phyloP scores from a whole-genome alignment of 768 basidiomycete genomes.

The Leucocoprinus sp. region DNA sequence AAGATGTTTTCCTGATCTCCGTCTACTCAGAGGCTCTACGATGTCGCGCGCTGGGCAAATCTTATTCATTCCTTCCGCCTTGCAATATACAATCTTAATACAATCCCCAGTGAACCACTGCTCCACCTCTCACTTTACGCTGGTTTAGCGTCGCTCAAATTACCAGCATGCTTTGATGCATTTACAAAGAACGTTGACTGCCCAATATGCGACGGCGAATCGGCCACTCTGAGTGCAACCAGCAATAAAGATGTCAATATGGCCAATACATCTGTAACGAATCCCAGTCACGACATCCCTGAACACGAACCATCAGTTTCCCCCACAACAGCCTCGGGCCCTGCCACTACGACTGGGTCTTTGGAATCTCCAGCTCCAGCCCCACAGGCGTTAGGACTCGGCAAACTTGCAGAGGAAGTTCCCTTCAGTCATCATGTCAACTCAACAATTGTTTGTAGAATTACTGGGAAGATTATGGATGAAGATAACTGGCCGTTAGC shows the following conservation, averaged over 20 bases:
- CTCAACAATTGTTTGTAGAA: slow-evolving; percentile 87
- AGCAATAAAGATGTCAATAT: slow-evolving; percentile 6
- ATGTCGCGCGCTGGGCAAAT: slow-evolving; percentile 64
- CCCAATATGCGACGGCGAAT: slow-evolving; percentile 75
- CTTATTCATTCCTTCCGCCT: slow-evolving; percentile 75
- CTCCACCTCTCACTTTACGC: slow-evolving; percentile 85
- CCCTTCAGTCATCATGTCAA: slow-evolving; percentile 92
- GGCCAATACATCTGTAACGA: slow-evolving; percentile 2
- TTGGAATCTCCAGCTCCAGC: background rate
- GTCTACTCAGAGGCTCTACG: slow-evolving; percentile 66
- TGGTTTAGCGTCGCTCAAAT: slow-evolving; percentile 84
- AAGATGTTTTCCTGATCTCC: slow-evolving; percentile 7
- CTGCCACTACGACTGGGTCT: background rate
- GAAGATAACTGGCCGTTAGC: slow-evolving; percentile 90
- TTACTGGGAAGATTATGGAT: slow-evolving; percentile 93
- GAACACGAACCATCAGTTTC: background rate
- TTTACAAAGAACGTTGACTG: slow-evolving; percentile 73
- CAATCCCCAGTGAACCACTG: slow-evolving; percentile 79
- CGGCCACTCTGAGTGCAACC: slow-evolving; percentile 16
- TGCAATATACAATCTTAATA: slow-evolving; percentile 82
- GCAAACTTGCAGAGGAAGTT: slow-evolving; percentile 74
- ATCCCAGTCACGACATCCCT: slow-evolving; percentile 4
- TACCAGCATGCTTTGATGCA: slow-evolving; percentile 71
- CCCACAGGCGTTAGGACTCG: slow-evolving; percentile 44
- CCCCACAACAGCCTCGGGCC: slow-evolving; percentile 1